These are phyloP conservation scores for Colletotrichum camelliae DNA, from an alignment of 2,329 filamentous ascomycete genomes.

Conservation along the genomic window DNA sequence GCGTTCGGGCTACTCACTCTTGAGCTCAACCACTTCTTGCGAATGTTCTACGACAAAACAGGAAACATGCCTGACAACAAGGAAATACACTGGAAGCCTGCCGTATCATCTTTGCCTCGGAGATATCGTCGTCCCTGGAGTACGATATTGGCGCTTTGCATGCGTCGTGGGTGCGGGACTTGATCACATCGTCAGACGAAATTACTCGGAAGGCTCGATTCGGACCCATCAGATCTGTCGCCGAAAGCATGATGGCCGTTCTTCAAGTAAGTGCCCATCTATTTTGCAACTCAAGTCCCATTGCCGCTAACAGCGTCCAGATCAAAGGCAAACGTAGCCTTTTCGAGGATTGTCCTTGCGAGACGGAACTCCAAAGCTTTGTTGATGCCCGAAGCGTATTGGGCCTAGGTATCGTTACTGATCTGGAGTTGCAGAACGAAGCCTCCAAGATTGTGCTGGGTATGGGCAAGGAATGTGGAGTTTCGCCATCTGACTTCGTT, in stretches of 20 bases:
- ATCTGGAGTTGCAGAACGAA: conserved; percentile 23
- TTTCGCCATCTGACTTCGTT: conserved; percentile 4
- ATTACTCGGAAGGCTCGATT: conserved; percentile 26
- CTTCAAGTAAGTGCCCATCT: not conserved
- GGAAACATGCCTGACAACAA: conserved; percentile 23
- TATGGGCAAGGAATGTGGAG: conserved; percentile 10
- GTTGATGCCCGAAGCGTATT: not conserved
- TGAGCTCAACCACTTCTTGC: conserved; percentile 34
- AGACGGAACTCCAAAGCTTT: conserved; percentile 18
- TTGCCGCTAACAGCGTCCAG: not conserved
- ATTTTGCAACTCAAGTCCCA: accelerated
- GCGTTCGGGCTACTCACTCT: conserved; percentile 41
- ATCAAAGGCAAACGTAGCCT: conserved; percentile 32
- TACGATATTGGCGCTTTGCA: not conserved
- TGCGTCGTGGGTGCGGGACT: conserved; percentile 29
- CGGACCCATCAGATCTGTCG: conserved; percentile 26
- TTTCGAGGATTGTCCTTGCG: conserved; percentile 30
- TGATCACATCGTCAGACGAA: conserved; percentile 21
- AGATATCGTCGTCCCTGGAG: conserved; percentile 11
- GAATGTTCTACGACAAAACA: conserved; percentile 25
- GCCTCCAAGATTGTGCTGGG: conserved; percentile 20
- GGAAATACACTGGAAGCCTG: conserved; percentile 28
- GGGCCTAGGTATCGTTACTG: not conserved
- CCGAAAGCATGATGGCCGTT: conserved; percentile 25
- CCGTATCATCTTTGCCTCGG: conserved; percentile 30